Evolutionary conservation across 352 stramenopile species (phyloP).

Genomic region (Peronospora belbahrii): DNA sequence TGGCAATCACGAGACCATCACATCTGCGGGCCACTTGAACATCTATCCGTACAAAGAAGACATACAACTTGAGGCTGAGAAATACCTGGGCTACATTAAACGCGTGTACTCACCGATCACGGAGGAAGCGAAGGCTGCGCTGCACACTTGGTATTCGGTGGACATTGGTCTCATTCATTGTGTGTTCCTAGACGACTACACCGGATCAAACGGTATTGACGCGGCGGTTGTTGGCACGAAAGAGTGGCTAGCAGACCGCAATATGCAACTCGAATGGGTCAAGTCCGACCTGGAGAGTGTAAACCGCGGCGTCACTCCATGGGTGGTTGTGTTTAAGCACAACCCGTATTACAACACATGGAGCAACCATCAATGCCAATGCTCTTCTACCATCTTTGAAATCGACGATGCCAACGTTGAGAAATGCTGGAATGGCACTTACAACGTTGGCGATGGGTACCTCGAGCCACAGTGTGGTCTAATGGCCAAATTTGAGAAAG

Average conservation of each 20-base stretch:
- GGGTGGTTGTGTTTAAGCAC: conserved; percentile 76
- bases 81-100: conserved; percentile 38
- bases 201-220: conserved; percentile 28
- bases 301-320: conserved; percentile 65
- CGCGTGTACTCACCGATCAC: conserved; percentile 46
- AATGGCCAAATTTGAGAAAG: conserved; percentile 34
- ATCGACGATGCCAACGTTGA: conserved; percentile 24
- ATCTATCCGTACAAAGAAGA: conserved; percentile 34
- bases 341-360: conserved; percentile 63
- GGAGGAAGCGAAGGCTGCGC: conserved; percentile 24
- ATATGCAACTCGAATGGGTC: conserved; percentile 46
- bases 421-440: conserved; percentile 43
- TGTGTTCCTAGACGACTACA: conserved; percentile 61
- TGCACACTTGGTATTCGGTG: conserved; percentile 44
- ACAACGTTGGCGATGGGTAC: conserved; percentile 24
- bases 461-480: conserved; percentile 39
- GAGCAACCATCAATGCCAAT: conserved; percentile 48
- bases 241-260: conserved; percentile 29
- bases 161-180: conserved; percentile 50
- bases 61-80: conserved; percentile 25
- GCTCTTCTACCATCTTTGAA: conserved; percentile 32
- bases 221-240: conserved; percentile 32
- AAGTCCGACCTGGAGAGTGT: conserved; percentile 50
- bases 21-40: conserved; percentile 33
- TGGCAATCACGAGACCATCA: conserved; percentile 64